Conservation (phyloP, 176 grass and related monocot species). For the Rhynchospora tenuis region DNA sequence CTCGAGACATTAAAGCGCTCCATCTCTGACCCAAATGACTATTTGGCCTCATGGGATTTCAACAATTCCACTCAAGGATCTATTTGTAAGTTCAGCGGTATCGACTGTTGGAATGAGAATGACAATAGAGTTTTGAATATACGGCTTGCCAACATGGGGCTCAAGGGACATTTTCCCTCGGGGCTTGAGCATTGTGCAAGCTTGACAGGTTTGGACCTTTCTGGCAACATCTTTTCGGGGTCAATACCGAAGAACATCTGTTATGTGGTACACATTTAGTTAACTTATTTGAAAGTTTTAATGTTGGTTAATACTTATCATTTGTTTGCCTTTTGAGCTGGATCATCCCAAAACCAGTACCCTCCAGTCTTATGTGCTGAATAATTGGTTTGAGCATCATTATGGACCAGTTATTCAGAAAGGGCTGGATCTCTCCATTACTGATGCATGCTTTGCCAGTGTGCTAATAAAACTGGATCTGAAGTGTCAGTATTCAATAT, state of each 20-base stretch:
- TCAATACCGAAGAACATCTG: conserved; percentile 55
- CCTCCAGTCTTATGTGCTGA: background rate
- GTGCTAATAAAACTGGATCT: background rate
- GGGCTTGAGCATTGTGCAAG: conserved; percentile 61
- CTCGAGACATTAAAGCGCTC: conserved; percentile 28
- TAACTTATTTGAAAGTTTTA: background rate
- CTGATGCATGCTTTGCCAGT: background rate
- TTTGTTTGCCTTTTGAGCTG: background rate
- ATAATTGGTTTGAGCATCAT: background rate
- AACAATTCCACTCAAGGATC: conserved; percentile 20
- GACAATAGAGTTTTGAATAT: conserved; percentile 60
- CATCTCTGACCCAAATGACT: conserved; percentile 35
- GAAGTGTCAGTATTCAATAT: background rate
- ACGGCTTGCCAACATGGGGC: conserved; percentile 60
- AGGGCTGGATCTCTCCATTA: background rate
- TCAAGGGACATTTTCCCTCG: conserved; percentile 54
- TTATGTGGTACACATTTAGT: background rate
- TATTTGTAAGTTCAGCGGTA: conserved; percentile 57
- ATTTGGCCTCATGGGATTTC: conserved; percentile 54
- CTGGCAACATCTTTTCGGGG: conserved; percentile 52
- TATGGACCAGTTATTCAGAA: background rate
- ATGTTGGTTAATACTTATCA: background rate
- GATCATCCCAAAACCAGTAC: background rate
- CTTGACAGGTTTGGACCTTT: conserved; percentile 70
- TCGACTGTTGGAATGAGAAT: conserved; percentile 83